Evolutionary conservation across 208 protist genomes (phyloP).

Genomic region (Vickermania ingenoplastis): DNA sequence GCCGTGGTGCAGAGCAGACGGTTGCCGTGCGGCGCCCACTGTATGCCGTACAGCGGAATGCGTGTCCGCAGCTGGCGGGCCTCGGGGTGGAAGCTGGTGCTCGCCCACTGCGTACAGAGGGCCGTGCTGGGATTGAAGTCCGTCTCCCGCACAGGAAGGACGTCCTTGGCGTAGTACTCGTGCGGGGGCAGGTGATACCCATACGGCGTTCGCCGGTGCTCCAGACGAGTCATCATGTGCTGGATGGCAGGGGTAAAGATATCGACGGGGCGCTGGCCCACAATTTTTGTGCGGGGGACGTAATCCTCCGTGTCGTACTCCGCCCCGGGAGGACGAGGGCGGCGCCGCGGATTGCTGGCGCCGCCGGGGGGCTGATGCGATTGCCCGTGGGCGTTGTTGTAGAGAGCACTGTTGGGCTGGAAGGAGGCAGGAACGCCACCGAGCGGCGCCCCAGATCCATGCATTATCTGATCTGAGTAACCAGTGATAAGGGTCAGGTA

Average conservation of each 20-base stretch:
- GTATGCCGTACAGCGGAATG: slow-evolving; percentile 51
- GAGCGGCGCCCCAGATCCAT: no score
- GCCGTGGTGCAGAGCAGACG: slow-evolving; percentile 74
- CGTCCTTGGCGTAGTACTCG: slow-evolving; percentile 79
- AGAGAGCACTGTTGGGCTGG: neutral
- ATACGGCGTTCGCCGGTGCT: slow-evolving; percentile 49
- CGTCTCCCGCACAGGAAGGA: slow-evolving; percentile 54
- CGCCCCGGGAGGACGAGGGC: slow-evolving; percentile 28
- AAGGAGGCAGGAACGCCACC: neutral
- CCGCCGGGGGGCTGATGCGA: slow-evolving; percentile 6
- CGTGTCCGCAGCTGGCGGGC: slow-evolving; percentile 37
- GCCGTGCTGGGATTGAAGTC: slow-evolving; percentile 76
- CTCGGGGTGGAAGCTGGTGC: slow-evolving; percentile 82
- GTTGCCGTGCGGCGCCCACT: slow-evolving; percentile 74
- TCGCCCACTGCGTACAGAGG: slow-evolving; percentile 85
- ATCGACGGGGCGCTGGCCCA: slow-evolving; percentile 73
- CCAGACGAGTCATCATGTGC: slow-evolving; percentile 67
- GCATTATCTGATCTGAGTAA: no score
- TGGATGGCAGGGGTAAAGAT: slow-evolving; percentile 77
- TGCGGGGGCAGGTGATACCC: slow-evolving; percentile 73
- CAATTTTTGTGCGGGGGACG: slow-evolving; percentile 60
- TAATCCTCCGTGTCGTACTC: slow-evolving; percentile 74
- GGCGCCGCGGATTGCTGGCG: slow-evolving; percentile 12
- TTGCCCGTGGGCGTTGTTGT: slow-evolving; percentile 6
- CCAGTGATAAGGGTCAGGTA: no score